phyloP scores from a whole-genome alignment of 2,329 filamentous ascomycete genomes.

The Microascus cirrosus region DNA sequence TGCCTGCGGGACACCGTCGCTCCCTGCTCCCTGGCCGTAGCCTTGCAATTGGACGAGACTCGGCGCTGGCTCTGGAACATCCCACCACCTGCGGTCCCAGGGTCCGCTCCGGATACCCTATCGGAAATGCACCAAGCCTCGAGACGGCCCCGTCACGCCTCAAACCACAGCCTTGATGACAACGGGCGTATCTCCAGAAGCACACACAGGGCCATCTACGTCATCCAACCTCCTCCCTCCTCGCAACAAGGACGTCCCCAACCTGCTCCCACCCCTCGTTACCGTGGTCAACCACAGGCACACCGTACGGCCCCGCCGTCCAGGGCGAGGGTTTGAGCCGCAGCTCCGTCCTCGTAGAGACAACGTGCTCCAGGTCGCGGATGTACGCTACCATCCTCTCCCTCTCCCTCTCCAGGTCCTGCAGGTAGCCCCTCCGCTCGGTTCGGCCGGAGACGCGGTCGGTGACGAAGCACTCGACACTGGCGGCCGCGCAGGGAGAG shows the following conservation, averaged over 20 bases:
- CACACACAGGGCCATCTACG: too few species aligned
- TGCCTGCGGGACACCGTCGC: too few species aligned
- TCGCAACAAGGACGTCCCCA: neutral
- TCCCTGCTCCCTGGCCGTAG: too few species aligned
- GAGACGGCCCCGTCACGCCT: too few species aligned
- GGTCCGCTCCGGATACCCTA: too few species aligned
- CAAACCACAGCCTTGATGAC: too few species aligned
- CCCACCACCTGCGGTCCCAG: too few species aligned
- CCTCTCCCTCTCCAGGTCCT: conserved; percentile 65
- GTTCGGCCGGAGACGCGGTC: conserved; percentile 78
- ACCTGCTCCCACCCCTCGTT: conserved; percentile 3
- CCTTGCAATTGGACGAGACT: too few species aligned
- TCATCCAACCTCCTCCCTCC: neutral
- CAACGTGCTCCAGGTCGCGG: conserved; percentile 54
- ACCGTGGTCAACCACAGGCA: neutral
- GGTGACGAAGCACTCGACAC: conserved; percentile 71
- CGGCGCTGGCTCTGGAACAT: too few species aligned
- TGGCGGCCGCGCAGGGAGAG: conserved; percentile 67
- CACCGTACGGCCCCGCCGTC: neutral
- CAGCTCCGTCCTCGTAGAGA: conserved; percentile 44
- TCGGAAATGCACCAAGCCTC: too few species aligned
- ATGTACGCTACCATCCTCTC: conserved; percentile 56
- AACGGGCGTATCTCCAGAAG: too few species aligned
- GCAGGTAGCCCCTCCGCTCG: conserved; percentile 65
- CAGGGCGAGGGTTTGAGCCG: conserved; percentile 30